These are phyloP conservation scores for Aspergillus piperis DNA, from an alignment of 2,329 filamentous ascomycete species.

Conservation along the genomic window DNA sequence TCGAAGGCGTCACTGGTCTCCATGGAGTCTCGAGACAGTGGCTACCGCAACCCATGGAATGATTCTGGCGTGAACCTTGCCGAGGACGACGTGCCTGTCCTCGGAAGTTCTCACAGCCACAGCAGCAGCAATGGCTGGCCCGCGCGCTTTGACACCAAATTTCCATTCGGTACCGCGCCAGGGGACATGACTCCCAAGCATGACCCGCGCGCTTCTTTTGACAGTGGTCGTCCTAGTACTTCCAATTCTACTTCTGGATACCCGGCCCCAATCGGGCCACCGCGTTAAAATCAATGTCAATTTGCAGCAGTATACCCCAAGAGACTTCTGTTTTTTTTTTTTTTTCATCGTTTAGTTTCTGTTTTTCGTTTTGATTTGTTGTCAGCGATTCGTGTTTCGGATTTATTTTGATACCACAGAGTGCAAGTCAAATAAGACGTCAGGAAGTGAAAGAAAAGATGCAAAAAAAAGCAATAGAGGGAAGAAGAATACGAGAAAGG, in stretches of 20 bases:
- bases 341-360: constrained; percentile 36
- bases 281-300: constrained; percentile 68
- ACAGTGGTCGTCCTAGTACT: constrained; percentile 89
- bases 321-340: constrained; percentile 34
- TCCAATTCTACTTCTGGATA: constrained; percentile 98
- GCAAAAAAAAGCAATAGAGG: constrained; percentile 11
- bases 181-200: constrained; percentile 85
- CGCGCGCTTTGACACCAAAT: constrained; percentile 62
- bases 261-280: constrained; percentile 87
- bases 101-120: constrained; percentile 59
- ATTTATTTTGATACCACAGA: constrained; percentile 35
- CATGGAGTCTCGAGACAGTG: constrained; percentile 91
- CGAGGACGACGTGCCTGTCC: constrained; percentile 70
- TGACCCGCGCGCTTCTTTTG: constrained; percentile 78
- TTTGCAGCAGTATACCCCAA: constrained; percentile 51
- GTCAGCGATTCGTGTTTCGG: constrained; percentile 26
- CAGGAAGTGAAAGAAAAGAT: constrained; percentile 13
- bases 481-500: constrained; percentile 5
- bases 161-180: constrained; percentile 63
- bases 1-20: constrained; percentile 96
- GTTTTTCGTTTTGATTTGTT: constrained; percentile 47
- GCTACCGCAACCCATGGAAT: constrained; percentile 97
- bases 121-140: constrained; percentile 61
- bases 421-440: constrained; percentile 18
- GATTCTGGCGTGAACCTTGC: constrained; percentile 93